Evolutionary conservation across 805 yeast species (phyloP).

Genomic region (Candida palmyrensis): DNA sequence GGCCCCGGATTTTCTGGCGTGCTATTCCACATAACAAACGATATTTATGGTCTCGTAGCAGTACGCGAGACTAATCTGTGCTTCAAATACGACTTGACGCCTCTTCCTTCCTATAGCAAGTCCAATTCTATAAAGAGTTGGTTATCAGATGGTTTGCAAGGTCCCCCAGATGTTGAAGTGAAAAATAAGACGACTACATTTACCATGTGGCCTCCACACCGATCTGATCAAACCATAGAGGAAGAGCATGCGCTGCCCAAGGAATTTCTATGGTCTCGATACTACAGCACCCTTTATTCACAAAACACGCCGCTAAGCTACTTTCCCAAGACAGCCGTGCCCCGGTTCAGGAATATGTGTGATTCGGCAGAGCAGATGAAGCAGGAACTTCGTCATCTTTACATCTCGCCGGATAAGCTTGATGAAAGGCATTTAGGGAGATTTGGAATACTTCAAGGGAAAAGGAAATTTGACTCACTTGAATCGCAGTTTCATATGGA

Average conservation of each 20-base stretch:
- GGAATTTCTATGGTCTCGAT: constrained; percentile 27
- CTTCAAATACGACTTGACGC: no score
- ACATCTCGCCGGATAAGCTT: constrained; percentile 32
- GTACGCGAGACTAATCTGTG: no score
- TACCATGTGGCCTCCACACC: constrained; percentile 1
- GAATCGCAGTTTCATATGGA: constrained; percentile 1
- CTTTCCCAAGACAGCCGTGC: constrained; percentile 44
- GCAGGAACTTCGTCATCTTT: constrained; percentile 23
- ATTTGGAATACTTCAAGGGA: constrained; percentile 15
- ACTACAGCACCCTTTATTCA: constrained; percentile 33
- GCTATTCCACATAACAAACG: no score
- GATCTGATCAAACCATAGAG: no score
- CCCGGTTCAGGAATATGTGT: constrained; percentile 43
- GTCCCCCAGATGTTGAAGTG: no score
- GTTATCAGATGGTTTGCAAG: no score
- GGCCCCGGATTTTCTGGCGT: no score
- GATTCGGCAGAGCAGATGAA: constrained; percentile 10
- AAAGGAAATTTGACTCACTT: neutral
- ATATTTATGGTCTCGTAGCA: no score
- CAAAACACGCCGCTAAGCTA: constrained; percentile 36
- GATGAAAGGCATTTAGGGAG: constrained; percentile 38
- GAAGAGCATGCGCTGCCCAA: no score
- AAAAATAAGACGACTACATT: no score
- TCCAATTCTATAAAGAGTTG: no score
- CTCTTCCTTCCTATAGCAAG: no score